A percentile compares a stretch with the other conserved stretches of the same genome.
phyloP scores from a whole-genome alignment of 768 basidiomycete genomes.

The Amanita pseudoporphyria region DNA sequence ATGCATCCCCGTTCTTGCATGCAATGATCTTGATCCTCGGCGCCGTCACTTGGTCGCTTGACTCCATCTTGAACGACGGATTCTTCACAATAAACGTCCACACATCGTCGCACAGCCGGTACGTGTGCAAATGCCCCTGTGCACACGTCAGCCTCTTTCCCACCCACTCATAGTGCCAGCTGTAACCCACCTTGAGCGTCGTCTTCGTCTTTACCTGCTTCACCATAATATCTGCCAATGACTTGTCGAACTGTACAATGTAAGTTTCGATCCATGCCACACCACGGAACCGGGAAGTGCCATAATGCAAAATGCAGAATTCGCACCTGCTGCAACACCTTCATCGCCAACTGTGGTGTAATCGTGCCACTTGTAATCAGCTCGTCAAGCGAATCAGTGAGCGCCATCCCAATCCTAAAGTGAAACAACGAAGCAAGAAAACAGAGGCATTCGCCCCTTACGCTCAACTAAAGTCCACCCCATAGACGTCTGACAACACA shows the following conservation, averaged over 20 bases:
- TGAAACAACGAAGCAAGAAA: no score
- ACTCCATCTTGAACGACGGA: slow-evolving; percentile 93
- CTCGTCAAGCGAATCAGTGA: slow-evolving; percentile 97
- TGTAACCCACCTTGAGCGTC: slow-evolving; percentile 63
- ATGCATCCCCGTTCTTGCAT: slow-evolving; percentile 90
- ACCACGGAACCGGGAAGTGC: no score
- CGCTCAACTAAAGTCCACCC: neutral
- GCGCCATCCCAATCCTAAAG: slow-evolving; percentile 86
- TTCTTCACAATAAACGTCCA: slow-evolving; percentile 99
- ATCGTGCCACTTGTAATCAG: slow-evolving; percentile 95
- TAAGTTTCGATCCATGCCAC: neutral
- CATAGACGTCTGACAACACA: slow-evolving; percentile 20
- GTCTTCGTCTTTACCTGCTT: slow-evolving; percentile 95
- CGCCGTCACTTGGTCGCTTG: slow-evolving; percentile 64
- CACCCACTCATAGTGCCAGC: neutral
- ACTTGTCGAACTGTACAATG: slow-evolving; percentile 81
- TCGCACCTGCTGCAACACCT: slow-evolving; percentile 88
- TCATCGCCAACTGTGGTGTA: slow-evolving; percentile 97
- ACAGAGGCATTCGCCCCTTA: neutral
- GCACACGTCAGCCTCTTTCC: neutral
- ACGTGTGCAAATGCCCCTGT: slow-evolving; percentile 86
- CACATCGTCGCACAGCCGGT: slow-evolving; percentile 90
- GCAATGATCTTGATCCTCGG: slow-evolving; percentile 95
- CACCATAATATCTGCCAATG: slow-evolving; percentile 84
- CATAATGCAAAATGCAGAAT: neutral